Percentiles rank a stretch among this genome's conserved stretches.
These are phyloP conservation scores for Phellopilus nigrolimitatus DNA, from an alignment of 1,284 basidiomycete species.

Conservation along the genomic window DNA sequence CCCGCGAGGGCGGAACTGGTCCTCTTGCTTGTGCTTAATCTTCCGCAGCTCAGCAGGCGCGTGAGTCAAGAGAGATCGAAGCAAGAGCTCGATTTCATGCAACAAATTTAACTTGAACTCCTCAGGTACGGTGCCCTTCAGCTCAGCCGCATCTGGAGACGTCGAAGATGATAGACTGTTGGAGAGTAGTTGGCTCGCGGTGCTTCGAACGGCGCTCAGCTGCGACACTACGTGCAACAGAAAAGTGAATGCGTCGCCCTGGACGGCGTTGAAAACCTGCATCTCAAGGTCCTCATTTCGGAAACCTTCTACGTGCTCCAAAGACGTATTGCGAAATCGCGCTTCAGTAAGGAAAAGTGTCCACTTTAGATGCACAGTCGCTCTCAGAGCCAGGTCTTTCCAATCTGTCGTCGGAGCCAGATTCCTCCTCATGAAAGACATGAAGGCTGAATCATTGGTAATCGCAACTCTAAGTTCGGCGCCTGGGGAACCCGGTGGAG, in stretches of 20 bases:
- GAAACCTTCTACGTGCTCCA: conserved; percentile 66
- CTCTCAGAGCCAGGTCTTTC: conserved; percentile 73
- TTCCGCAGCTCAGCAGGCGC: conserved; percentile 86
- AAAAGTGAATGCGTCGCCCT: conserved; percentile 80
- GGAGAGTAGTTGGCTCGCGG: conserved; percentile 39
- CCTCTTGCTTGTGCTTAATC: conserved; percentile 89
- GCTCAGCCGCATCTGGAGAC: conserved; percentile 52
- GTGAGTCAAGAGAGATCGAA: conserved; percentile 71
- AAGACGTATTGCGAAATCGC: conserved; percentile 58
- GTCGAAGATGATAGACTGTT: conserved; percentile 37
- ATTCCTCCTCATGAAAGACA: conserved; percentile 54
- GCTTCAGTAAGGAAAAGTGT: conserved; percentile 78
- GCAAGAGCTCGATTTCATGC: conserved; percentile 63
- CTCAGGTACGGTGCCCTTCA: conserved; percentile 38
- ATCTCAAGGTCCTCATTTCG: conserved; percentile 76
- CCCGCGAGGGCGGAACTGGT: conserved; percentile 63
- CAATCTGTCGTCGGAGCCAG: conserved; percentile 51
- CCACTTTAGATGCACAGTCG: conserved; percentile 80
- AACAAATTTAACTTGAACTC: conserved; percentile 68
- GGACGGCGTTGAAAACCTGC: conserved; percentile 76
- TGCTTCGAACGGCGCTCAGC: conserved; percentile 42
- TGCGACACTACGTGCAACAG: conserved; percentile 54
- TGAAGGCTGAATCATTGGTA: conserved; percentile 39
- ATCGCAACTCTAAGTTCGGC: conserved; percentile 43
- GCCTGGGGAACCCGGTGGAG: conserved; percentile 36